Evolutionary conservation across 768 basidiomycete genomes (phyloP).

Genomic region (Hypsizygus marmoreus): DNA sequence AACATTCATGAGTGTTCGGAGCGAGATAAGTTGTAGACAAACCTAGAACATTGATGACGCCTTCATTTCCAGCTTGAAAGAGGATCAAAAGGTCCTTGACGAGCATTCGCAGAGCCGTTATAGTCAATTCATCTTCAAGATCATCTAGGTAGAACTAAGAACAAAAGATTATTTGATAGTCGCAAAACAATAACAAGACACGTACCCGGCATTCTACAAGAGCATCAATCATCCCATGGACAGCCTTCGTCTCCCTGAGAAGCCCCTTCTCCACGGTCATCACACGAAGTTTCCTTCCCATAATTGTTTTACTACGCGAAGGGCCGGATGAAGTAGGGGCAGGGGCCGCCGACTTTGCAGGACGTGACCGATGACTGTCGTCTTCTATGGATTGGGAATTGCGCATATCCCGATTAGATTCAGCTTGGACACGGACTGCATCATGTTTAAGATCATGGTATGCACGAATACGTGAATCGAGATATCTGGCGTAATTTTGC

Average conservation of each 20-base stretch:
- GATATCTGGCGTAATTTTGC: constrained; percentile 83
- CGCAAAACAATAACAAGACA: constrained; percentile 14
- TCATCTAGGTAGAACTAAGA: constrained; percentile 90
- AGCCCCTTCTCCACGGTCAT: constrained; percentile 97
- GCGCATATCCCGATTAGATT: constrained; percentile 85
- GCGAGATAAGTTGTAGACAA: constrained; percentile 28
- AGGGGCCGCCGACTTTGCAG: constrained; percentile 23
- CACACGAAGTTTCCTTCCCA: constrained; percentile 81
- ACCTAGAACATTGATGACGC: constrained; percentile 82
- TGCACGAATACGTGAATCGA: constrained; percentile 84
- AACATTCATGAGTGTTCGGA: constrained; percentile 25
- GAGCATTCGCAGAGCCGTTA: constrained; percentile 87
- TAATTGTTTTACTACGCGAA: constrained; percentile 72
- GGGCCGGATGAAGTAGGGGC: constrained; percentile 33
- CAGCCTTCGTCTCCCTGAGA: constrained; percentile 86
- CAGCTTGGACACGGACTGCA: constrained; percentile 89
- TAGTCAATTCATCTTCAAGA: constrained; percentile 88
- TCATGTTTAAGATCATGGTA: constrained; percentile 94
- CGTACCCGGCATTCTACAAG: constrained; percentile 87
- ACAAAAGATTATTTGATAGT: constrained; percentile 5
- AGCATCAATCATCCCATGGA: constrained; percentile 88
- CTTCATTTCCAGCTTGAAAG: constrained; percentile 96
- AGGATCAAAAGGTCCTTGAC: constrained; percentile 95
- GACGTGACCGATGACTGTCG: constrained; percentile 39
- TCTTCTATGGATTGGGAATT: constrained; percentile 66